Evolutionary conservation across 2,329 filamentous ascomycete species (phyloP).

Genomic region (Cercospora citrullina): DNA sequence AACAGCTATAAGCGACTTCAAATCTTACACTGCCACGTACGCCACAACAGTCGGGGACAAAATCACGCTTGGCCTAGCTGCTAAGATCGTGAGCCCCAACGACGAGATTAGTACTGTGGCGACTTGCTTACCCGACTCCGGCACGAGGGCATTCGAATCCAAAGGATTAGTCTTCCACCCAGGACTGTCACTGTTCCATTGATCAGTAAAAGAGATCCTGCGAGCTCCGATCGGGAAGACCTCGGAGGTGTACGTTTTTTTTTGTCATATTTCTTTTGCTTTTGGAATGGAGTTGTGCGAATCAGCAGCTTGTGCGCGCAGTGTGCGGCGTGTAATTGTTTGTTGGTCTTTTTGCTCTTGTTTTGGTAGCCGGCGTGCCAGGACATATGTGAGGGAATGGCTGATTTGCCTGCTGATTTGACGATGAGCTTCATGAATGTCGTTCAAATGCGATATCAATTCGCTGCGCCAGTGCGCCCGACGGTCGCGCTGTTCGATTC

Average conservation of each 20-base stretch:
- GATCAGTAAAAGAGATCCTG: conserved; percentile 1
- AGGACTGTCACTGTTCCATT: background rate
- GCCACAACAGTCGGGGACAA: conserved; percentile 7
- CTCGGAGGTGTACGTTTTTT: conserved; percentile 13
- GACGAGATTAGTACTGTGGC: conserved; percentile 7
- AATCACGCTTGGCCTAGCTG: background rate
- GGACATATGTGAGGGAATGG: background rate
- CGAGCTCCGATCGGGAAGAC: background rate
- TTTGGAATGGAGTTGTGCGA: background rate
- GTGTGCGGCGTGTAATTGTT: background rate
- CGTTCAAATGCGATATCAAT: background rate
- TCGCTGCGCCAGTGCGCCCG: background rate
- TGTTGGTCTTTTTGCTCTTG: background rate
- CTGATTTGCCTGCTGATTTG: background rate
- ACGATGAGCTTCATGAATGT: background rate
- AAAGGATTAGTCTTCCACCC: conserved; percentile 5
- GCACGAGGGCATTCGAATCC: conserved; percentile 6
- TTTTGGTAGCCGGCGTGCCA: background rate
- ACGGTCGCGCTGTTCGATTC: background rate
- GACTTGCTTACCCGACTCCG: background rate
- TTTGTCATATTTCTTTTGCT: background rate
- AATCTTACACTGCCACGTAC: conserved; percentile 11
- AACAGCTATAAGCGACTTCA: background rate
- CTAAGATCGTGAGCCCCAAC: background rate
- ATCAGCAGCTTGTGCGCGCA: background rate